Base-by-base conservation (phyloP, 768 basidiomycete species). In the Pleurotus tuoliensis region DNA sequence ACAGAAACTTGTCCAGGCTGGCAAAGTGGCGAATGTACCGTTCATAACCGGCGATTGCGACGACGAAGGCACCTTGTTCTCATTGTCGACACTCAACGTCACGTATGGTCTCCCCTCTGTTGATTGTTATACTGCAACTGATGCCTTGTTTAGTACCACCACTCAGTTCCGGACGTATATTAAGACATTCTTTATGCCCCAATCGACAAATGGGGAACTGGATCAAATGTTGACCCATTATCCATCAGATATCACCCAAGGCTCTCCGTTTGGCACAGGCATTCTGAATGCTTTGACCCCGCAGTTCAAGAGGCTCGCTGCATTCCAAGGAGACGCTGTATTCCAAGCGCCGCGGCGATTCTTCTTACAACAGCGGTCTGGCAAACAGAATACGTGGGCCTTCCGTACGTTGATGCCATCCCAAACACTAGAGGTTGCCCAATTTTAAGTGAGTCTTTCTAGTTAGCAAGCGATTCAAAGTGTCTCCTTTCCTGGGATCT, bases 221-320 rank as follows among this genome's bases (percentile, higher is more conserved):
- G 60, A 67, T 15, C 55, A 62, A 9, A 43, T 80, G n/a, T 52
- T 67, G 7, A 24, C 59, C 7, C 58, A 69, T 15, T 82, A 81
- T 57, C 74, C 81, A 0, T 53, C 63, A 0, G 73, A 78, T 47
- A 62, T 71, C 1, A 64, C 69, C 0, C 62, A 74, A 51, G 83
- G 83, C n/a, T 83, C 82, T 0, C 83, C 83, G 0, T 86, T 77
- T 59, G 71, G 71, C 54, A 84, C 83, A 0, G 73, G 76, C 0
- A 22, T 62, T 38, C 57, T 72, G 16, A 81, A 84, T 56, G 71
- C 72, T 0, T 56, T 78, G 4, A 73, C 76, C 2, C 75, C 78
- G 0, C 73, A 83, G 56, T 82, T 71, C 67, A 84, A 84, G 61
- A 71, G 81, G 1, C 57, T 82, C 5, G 73, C 82, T 3, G 74